Percentiles rank a stretch among this genome's conserved stretches.
These are phyloP conservation scores for Paraleonurus japonicus DNA, from an alignment of 257 asterid genomes.

Conservation along the genomic window DNA sequence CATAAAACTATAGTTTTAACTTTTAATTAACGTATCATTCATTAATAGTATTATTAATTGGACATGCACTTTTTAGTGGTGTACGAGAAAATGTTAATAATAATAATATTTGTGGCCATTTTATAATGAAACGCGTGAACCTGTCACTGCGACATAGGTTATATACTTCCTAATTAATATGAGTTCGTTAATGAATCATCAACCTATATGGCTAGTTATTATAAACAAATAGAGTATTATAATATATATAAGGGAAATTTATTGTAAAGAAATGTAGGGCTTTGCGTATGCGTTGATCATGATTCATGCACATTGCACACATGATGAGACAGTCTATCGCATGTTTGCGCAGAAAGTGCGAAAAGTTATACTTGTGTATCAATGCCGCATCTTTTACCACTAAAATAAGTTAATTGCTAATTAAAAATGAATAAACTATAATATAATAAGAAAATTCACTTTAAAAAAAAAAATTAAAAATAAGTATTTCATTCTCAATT, in stretches of 20 bases:
- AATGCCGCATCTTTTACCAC: neutral
- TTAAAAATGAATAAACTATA: neutral
- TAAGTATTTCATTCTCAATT: neutral
- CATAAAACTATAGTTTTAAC: too few species aligned
- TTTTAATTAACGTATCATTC: too few species aligned
- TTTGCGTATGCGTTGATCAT: constrained; percentile 24
- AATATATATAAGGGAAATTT: neutral
- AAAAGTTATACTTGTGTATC: neutral
- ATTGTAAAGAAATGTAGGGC: neutral
- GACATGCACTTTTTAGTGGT: neutral
- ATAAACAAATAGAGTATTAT: neutral
- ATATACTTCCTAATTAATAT: constrained; percentile 17
- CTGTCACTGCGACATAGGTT: constrained; percentile 17
- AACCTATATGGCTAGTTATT: neutral
- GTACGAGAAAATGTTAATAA: neutral
- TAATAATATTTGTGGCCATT: neutral
- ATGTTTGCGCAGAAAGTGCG: constrained; percentile 30
- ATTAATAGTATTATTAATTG: neutral
- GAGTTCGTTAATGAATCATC: constrained; percentile 4
- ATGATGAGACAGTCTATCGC: constrained; percentile 10
- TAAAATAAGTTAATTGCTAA: neutral
- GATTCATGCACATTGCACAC: too few species aligned
- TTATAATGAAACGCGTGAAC: constrained; percentile 4
- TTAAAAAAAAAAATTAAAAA: too few species aligned
- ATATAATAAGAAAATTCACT: neutral